These are phyloP conservation scores for Juncus inflexus DNA, from an alignment of 176 grass and related monocot species.

Conservation along the genomic window DNA sequence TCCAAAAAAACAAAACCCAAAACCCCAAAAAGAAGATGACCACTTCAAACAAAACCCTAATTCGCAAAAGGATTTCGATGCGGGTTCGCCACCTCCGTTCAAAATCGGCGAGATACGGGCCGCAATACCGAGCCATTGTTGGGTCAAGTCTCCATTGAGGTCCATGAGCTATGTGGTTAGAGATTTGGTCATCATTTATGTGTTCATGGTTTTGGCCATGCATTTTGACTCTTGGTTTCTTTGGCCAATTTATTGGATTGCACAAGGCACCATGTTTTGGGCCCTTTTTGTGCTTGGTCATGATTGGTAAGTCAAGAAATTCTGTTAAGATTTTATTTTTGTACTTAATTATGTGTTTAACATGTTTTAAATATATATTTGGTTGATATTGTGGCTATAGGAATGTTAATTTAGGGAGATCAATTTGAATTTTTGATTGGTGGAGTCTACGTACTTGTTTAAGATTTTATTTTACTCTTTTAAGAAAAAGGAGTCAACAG, in stretches of 20 bases:
- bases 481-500: too few relatives aligned
- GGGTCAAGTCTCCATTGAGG: constrained; percentile 52
- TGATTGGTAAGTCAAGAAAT: constrained; percentile 29
- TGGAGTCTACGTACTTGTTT: too few relatives aligned
- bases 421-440: too few relatives aligned
- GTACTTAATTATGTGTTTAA: constrained; percentile 17
- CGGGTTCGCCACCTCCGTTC: constrained; percentile 67
- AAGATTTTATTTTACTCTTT: too few relatives aligned
- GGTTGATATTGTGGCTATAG: not conserved
- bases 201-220: constrained; percentile 26
- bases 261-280: constrained; percentile 58
- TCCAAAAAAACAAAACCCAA: constrained; percentile 9
- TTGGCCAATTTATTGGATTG: constrained; percentile 58
- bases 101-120: constrained; percentile 79
- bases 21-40: constrained; percentile 13
- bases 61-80: constrained; percentile 30
- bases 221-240: constrained; percentile 19
- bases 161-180: constrained; percentile 62
- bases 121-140: constrained; percentile 62
- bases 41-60: constrained; percentile 23
- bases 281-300: constrained; percentile 56
- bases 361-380: not conserved
- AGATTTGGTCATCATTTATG: constrained; percentile 34
- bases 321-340: not conserved
- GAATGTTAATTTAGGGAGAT: too few relatives aligned